These are phyloP conservation scores for Pneumocystis murina DNA, from an alignment of 1,139 yeast genomes.

Conservation along the genomic window DNA sequence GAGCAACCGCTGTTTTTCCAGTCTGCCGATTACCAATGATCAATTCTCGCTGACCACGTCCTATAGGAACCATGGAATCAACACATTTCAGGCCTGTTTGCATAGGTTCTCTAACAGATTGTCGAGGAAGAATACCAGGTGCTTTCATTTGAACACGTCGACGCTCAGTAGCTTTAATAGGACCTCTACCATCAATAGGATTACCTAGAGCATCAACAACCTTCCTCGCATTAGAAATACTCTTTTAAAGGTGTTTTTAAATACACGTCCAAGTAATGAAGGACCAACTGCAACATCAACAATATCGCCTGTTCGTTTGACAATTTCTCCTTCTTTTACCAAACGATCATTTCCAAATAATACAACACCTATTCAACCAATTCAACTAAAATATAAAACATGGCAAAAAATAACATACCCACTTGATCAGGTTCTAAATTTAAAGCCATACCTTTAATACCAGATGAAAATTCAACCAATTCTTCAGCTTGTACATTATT, in stretches of 20 bases:
- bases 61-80: slow-evolving; percentile 97
- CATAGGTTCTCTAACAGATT: slow-evolving; percentile 96
- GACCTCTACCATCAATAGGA: slow-evolving; percentile 99
- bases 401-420: not conserved
- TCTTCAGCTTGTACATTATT: slow-evolving; percentile 99
- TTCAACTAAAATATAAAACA: not conserved
- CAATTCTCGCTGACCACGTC: slow-evolving; percentile 99
- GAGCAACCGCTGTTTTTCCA: slow-evolving; percentile 98
- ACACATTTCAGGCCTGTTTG: slow-evolving; percentile 99
- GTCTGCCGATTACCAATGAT: slow-evolving; percentile 99
- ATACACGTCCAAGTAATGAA: slow-evolving; percentile 85
- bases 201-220: slow-evolving; percentile 96
- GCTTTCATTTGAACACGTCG: slow-evolving; percentile 98
- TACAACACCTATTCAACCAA: slow-evolving; percentile 73
- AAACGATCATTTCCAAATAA: slow-evolving; percentile 98
- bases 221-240: not conserved
- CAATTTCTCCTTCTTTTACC: slow-evolving; percentile 99
- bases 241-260: not conserved
- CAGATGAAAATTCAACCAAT: slow-evolving; percentile 96
- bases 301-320: slow-evolving; percentile 98
- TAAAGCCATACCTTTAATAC: slow-evolving; percentile 99
- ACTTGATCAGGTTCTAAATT: slow-evolving; percentile 97
- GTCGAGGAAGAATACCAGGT: slow-evolving; percentile 99
- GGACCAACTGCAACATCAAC: slow-evolving; percentile 99
- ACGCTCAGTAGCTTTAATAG: slow-evolving; percentile 70